Evolutionary conservation across 2,329 filamentous ascomycete species (phyloP).

Genomic region (Amesomyces nigricolor): DNA sequence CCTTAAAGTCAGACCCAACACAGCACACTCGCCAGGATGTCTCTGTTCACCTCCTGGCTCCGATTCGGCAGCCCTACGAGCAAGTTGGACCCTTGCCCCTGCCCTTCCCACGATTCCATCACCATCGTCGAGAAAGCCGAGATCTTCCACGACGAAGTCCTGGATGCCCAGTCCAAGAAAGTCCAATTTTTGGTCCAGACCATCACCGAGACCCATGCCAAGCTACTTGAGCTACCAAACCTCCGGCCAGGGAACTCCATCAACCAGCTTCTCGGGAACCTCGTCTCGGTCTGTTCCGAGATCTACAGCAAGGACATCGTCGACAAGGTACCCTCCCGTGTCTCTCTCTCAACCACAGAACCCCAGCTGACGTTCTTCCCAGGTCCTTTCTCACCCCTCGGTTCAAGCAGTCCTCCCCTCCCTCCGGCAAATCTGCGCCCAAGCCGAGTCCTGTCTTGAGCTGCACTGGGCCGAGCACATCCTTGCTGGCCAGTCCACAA

Average conservation of each 20-base stretch:
- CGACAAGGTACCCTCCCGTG: conserved; percentile 14
- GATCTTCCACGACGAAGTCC: conserved; percentile 11
- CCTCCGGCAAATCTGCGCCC: conserved; percentile 38
- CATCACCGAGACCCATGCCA: conserved; percentile 20
- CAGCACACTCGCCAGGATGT: conserved; percentile 11
- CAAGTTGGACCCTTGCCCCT: conserved; percentile 13
- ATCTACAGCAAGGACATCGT: conserved; percentile 22
- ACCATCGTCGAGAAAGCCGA: conserved; percentile 24
- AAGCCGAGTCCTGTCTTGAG: conserved; percentile 42
- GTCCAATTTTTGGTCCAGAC: conserved; percentile 13
- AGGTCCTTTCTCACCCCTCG: conserved; percentile 33
- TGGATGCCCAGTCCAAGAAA: conserved; percentile 12
- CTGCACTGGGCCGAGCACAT: conserved; percentile 39
- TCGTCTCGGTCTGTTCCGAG: conserved; percentile 23
- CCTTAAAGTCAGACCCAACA: neutral
- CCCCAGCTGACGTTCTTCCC: neutral
- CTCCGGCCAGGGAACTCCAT: conserved; percentile 18
- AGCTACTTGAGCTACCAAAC: conserved; percentile 19
- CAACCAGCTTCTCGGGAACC: conserved; percentile 23
- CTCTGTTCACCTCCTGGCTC: conserved; percentile 19
- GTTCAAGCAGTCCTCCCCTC: conserved; percentile 32
- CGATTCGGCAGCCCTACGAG: conserved; percentile 16
- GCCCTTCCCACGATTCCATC: conserved; percentile 19
- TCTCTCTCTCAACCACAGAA: neutral
- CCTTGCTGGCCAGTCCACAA: conserved; percentile 9